Conservation (phyloP, 2,329 filamentous ascomycete species). For the Alternaria sp. region DNA sequence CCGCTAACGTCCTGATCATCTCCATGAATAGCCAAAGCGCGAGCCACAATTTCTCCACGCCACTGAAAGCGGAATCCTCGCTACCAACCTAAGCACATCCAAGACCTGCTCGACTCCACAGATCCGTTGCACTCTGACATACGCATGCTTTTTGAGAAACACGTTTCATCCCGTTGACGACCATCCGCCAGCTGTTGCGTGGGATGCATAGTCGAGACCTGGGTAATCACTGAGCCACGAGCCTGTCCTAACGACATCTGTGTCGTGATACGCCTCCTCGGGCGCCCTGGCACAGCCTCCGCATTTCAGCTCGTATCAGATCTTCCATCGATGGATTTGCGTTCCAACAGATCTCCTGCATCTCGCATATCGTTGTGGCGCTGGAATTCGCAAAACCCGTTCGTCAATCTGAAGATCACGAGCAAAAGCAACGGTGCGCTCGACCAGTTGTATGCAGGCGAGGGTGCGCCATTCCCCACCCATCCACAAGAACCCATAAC, state of each 20-base stretch:
- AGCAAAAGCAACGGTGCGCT: conserved; percentile 12
- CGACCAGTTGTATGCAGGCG: neutral
- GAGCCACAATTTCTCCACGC: neutral
- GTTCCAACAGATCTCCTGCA: conserved; percentile 1
- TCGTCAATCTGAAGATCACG: conserved; percentile 8
- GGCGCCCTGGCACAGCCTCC: neutral
- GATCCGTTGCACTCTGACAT: neutral
- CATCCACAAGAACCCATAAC: neutral
- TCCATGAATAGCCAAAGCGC: conserved; percentile 1
- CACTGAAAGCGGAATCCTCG: neutral
- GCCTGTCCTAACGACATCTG: neutral
- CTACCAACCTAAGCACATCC: neutral
- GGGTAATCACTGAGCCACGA: neutral
- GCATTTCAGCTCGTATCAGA: neutral
- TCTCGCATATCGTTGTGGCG: conserved; percentile 3
- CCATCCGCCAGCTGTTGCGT: neutral
- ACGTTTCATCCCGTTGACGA: conserved; percentile 7
- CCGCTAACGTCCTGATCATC: neutral
- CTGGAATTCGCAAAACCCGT: conserved; percentile 5
- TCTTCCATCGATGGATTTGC: neutral
- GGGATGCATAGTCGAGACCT: neutral
- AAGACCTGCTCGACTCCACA: neutral
- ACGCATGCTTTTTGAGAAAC: conserved; percentile 7
- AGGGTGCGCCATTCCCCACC: conserved; percentile 1
- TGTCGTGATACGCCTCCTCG: conserved; percentile 1